Base-by-base conservation (phyloP, 2,329 filamentous ascomycete species). In the Ophiobolus disseminans region DNA sequence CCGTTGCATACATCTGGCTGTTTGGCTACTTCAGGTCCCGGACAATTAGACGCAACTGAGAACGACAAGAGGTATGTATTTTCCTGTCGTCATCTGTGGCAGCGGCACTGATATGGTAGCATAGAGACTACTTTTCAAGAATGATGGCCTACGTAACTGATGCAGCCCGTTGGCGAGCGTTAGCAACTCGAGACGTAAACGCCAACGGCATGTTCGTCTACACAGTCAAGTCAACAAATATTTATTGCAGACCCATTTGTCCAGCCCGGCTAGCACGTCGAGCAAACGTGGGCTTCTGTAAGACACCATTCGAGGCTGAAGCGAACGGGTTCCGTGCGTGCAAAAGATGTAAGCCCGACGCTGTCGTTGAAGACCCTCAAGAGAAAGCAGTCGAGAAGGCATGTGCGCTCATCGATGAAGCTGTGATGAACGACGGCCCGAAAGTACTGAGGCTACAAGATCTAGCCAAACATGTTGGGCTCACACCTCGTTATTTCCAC, bases 181-280 rank as follows among this genome's bases (percentile, higher is more conserved):
- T 81, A 34, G 68, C 73, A 37, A 70, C 66, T 45, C 76, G 79
- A 39, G 75, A 81, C 50, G 43, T 74, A 25, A 64, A 69, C 16
- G 75, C 76, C 16, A 74, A 76, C 41, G 68, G 68, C 3, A 60
- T 70, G 22, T 85, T 85, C 66, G 74, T 84, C 53, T 85, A 85
- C 70, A 76, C 73, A 14, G 81, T 85, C n/a, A 74, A 75, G 43
- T 80, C 80, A 0, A 85, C 82, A 3, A 75, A 73, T 35, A 82
- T 83, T 40, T 87, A 84, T 69, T 87, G 85, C 65, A 78, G 84
- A 1, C 83, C 84, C 1, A 82, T 78, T 16, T 87, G 85, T 64
- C 79, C 80, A 13, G 78, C 81, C 3, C 80, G 84, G n/a, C 78
- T 89, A 11, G 79, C 82, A 1, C 75, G 78, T 2, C 76, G 82